Percentiles rank a stretch among this genome's conserved stretches.
Evolutionary conservation across 1,139 yeast genomes (phyloP).

Genomic region (Pichia sp.): DNA sequence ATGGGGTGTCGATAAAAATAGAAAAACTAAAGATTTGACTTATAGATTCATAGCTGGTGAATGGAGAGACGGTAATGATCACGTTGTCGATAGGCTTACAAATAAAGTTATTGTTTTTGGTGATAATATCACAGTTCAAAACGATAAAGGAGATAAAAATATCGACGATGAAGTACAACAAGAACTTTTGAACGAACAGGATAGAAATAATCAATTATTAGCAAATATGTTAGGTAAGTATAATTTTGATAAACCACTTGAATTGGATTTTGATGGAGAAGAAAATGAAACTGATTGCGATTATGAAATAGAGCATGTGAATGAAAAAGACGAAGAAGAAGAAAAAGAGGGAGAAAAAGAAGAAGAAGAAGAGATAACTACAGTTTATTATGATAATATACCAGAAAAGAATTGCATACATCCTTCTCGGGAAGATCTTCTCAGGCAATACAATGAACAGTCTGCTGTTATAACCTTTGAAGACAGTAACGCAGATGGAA

Average conservation of each 20-base stretch:
- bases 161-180: conserved; percentile 23
- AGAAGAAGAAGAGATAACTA: conserved; percentile 3
- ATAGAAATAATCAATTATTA: conserved; percentile 42
- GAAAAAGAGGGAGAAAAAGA: conserved; percentile 14
- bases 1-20: conserved; percentile 83
- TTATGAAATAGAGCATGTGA: conserved; percentile 15
- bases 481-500: conserved; percentile 20
- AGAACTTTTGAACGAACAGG: conserved; percentile 32
- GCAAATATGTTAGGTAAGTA: conserved; percentile 45
- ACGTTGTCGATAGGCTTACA: conserved; percentile 57
- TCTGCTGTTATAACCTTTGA: not conserved
- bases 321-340: conserved; percentile 16
- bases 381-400: conserved; percentile 17
- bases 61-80: conserved; percentile 85
- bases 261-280: conserved; percentile 42
- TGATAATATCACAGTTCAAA: conserved; percentile 30
- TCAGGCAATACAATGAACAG: conserved; percentile 20
- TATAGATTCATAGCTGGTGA: conserved; percentile 53
- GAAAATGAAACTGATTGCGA: conserved; percentile 20
- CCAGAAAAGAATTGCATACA: conserved; percentile 16
- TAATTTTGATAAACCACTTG: conserved; percentile 60
- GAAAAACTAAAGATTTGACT: conserved; percentile 54
- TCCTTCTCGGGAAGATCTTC: conserved; percentile 25
- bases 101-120: conserved; percentile 18
- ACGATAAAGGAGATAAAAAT: conserved; percentile 22